Evolutionary conservation across 148 eudicot genomes (phyloP), one percentile per base, ranked within the genome.

Genomic region (Camellia sinensis): DNA sequence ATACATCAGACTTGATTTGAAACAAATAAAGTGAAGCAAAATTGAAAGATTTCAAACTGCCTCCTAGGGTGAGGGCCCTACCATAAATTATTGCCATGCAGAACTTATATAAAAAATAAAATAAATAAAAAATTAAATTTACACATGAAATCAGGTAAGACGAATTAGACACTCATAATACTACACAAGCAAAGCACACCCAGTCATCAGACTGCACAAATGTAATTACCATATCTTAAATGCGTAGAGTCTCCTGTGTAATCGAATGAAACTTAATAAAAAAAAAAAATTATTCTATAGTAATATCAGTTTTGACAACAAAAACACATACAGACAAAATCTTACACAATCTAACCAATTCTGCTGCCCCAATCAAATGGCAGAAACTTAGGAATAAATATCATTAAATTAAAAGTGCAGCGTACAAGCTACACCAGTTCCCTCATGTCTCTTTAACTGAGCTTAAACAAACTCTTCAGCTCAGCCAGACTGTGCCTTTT

Each of bases 1-100:
- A 67, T 64, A 75, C 74, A 82, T 62, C 45, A 37, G 22, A 65
- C 22, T 11, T 41, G 53, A 78, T 59, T 29, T 52, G 9, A 73
- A n/a, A 56, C 18, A 56, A 41, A 46, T 46, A 50, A 81, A 76
- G 37, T 71, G 53, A 69, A 84, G 18, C 18, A 17, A 41, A 40
- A 60, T 21, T 18, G 14, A 19, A 29, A 61, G 9, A 60, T 17
- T 18, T 8, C 37, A 43, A 60, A 75, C 44, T 46, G 13, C 48
- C 59, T 48, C 40, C 78, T 11, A 50, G 46, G 22, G 5, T 29
- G 37, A 29, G 37, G 37, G 37, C 37, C 37, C 37, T 29, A 29
- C 62, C 59, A 43, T 54, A 48, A 78, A 6, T 46, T 18, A 29
- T 29, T 67, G 48, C n/a, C 37, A 53, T 53, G 52, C 72, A 52